A percentile compares a stretch with the other conserved stretches of the same genome.
These are phyloP conservation scores for Diphasiastrum complanatum DNA, from an alignment of 83 land plant species.

Conservation along the genomic window DNA sequence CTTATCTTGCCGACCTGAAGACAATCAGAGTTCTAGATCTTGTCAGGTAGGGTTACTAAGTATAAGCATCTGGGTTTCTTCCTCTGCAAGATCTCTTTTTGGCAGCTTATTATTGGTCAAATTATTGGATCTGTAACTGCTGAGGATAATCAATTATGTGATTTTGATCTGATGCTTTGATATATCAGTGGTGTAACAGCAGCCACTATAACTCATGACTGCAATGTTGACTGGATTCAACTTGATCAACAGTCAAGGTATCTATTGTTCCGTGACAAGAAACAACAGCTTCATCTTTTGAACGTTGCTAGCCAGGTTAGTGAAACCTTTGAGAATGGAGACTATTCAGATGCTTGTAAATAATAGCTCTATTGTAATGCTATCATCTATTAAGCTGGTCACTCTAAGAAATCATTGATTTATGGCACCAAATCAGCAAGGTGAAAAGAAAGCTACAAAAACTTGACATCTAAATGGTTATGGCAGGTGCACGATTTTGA, in stretches of 20 bases:
- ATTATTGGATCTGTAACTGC: background rate
- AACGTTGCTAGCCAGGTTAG: constrained; percentile 30
- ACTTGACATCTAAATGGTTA: no score
- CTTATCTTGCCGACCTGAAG: constrained; percentile 34
- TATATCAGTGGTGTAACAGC: constrained; percentile 29
- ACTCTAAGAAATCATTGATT: no score
- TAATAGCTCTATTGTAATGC: no score
- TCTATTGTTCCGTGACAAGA: constrained; percentile 36
- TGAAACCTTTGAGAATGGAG: no score
- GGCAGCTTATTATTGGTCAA: no score
- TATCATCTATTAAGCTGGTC: no score
- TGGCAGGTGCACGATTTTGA: no score
- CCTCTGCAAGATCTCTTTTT: no score
- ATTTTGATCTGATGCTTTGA: background rate
- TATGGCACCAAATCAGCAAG: no score
- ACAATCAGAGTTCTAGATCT: constrained; percentile 34
- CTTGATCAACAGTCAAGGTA: constrained; percentile 30
- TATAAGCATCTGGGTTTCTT: no score
- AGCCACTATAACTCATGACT: constrained; percentile 26
- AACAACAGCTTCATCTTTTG: constrained; percentile 28
- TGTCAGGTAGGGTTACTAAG: constrained; percentile 23
- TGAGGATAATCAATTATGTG: background rate
- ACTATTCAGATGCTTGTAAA: no score
- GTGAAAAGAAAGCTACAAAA: no score
- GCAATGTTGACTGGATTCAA: constrained; percentile 37